These are phyloP conservation scores for Platanthera zijinensis DNA, from an alignment of 106 monocot species.

Conservation along the genomic window DNA sequence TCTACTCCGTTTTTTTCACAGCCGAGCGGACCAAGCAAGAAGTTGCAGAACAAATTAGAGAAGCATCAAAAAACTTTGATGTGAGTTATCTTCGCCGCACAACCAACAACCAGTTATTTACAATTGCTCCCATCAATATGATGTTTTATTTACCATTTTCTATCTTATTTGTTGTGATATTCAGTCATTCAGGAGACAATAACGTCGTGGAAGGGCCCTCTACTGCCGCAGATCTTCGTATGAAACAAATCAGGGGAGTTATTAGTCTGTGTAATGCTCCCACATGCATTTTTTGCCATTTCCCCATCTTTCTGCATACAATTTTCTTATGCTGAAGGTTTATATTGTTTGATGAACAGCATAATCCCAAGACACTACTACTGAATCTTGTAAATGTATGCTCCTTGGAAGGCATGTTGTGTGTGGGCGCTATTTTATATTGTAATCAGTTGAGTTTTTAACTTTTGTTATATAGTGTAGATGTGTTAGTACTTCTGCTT, in stretches of 20 bases:
- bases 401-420: too few species aligned
- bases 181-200: conserved; percentile 9
- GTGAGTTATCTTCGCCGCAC: background rate
- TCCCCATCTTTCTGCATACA: background rate
- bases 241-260: background rate
- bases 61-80: conserved; percentile 22
- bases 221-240: background rate
- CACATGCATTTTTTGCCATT: background rate
- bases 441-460: too few species aligned
- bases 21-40: conserved; percentile 16
- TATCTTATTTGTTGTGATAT: background rate
- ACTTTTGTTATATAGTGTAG: too few species aligned
- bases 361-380: background rate
- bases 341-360: background rate
- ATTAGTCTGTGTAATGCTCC: background rate
- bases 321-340: background rate
- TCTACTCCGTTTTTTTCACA: background rate
- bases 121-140: background rate
- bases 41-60: conserved; percentile 22
- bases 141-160: background rate
- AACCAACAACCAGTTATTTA: background rate
- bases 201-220: background rate
- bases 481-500: too few species aligned
- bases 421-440: too few species aligned
- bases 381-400: background rate